Conservation (phyloP, 768 basidiomycete genomes). For the Kondoa subrosea region DNA sequence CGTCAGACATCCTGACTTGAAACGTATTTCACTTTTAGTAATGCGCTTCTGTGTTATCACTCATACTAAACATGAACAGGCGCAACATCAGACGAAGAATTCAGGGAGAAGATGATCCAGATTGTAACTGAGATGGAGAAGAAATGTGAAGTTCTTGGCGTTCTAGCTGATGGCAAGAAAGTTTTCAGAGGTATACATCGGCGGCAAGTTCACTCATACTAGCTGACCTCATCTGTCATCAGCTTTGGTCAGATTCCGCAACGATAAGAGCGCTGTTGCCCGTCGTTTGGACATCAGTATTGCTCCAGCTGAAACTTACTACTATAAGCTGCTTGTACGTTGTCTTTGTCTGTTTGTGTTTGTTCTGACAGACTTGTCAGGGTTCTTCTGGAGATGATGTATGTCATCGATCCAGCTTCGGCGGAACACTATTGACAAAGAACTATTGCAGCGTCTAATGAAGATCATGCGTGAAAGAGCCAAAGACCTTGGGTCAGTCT, state of each 20-base stretch:
- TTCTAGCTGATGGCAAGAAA: background rate
- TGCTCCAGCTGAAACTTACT: background rate
- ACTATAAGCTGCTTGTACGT: background rate
- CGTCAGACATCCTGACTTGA: conserved; percentile 3
- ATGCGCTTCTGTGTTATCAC: too few relatives aligned
- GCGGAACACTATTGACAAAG: background rate
- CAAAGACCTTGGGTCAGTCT: background rate
- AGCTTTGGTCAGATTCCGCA: background rate
- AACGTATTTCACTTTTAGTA: too few relatives aligned
- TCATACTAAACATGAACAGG: background rate
- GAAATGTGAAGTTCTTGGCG: background rate
- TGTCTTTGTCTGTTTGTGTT: background rate
- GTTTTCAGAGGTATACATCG: background rate
- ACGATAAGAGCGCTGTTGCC: background rate
- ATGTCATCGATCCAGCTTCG: background rate
- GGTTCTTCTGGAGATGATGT: conserved; percentile 3
- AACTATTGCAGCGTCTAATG: background rate
- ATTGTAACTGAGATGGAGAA: background rate
- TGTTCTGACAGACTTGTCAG: background rate
- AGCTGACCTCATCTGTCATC: background rate
- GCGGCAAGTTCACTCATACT: background rate
- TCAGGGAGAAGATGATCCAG: background rate
- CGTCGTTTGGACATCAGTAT: background rate
- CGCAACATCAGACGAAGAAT: background rate
- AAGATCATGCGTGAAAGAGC: background rate